A percentile compares a stretch with the other conserved stretches of the same genome.
Evolutionary conservation across 176 grass and related monocot genomes (phyloP).

Genomic region (Saccharum officinarum): DNA sequence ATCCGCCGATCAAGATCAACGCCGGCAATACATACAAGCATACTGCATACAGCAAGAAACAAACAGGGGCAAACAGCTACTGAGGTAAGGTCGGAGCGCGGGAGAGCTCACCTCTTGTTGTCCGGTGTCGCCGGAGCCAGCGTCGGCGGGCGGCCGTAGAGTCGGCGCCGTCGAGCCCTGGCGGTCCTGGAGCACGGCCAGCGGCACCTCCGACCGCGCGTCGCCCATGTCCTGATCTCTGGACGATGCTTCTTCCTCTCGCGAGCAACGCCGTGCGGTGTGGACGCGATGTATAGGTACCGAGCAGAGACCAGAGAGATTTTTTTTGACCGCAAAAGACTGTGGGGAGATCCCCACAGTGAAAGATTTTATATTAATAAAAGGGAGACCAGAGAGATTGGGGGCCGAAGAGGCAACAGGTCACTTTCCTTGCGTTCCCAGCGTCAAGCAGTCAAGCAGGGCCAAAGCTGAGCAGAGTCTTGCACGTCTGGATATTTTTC

Average conservation of each 20-base stretch:
- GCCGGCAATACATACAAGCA: neutral
- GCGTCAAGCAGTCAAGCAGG: neutral
- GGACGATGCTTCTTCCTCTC: neutral
- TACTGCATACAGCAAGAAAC: neutral
- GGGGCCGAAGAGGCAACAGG: too few species aligned
- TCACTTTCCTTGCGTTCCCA: too few species aligned
- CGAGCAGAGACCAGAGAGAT: too few species aligned
- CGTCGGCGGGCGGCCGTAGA: neutral
- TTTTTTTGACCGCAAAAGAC: too few species aligned
- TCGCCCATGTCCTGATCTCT: conserved; percentile 6
- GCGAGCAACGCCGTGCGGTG: neutral
- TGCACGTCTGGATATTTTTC: neutral
- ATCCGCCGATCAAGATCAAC: neutral
- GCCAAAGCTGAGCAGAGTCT: neutral
- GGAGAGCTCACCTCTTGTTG: conserved; percentile 25
- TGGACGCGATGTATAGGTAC: neutral
- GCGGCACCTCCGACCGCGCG: conserved; percentile 26
- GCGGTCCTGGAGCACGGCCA: conserved; percentile 4
- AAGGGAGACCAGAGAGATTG: too few species aligned
- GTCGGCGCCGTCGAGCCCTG: neutral
- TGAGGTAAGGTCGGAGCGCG: neutral
- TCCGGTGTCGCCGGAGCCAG: neutral
- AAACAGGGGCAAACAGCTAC: neutral
- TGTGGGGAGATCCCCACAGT: too few species aligned
- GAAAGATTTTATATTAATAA: too few species aligned